Conservation (phyloP, 1,284 basidiomycete species). For the Anthracocystis walkeri region DNA sequence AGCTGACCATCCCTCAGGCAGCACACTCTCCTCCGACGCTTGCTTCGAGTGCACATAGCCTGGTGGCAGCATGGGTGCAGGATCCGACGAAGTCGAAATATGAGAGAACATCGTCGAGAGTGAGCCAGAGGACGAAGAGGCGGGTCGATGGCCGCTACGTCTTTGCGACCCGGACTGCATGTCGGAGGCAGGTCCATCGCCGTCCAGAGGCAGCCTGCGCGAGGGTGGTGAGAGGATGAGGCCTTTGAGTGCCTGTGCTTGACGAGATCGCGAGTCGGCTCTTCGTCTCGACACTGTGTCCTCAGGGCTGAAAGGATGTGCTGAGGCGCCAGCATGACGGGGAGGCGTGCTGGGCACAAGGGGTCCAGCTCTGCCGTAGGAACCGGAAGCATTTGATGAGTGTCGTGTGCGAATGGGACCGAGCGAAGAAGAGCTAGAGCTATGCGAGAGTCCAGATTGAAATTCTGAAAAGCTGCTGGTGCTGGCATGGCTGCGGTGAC, state of each 20-base stretch:
- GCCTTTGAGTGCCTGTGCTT: conserved; percentile 46
- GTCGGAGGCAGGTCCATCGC: conserved; percentile 38
- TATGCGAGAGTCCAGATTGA: conserved; percentile 35
- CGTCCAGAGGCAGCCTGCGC: conserved; percentile 38
- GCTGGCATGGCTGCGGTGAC: conserved; percentile 41
- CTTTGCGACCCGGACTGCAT: conserved; percentile 20
- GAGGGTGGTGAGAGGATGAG: conserved; percentile 50
- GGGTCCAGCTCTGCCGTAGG: conserved; percentile 30
- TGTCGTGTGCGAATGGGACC: conserved; percentile 46
- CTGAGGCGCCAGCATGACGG: conserved; percentile 26
- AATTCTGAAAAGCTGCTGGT: conserved; percentile 51
- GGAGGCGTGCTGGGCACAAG: conserved; percentile 45
- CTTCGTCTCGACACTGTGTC: conserved; percentile 31
- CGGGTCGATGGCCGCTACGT: conserved; percentile 41
- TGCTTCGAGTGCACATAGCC: conserved; percentile 35
- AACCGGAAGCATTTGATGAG: conserved; percentile 37
- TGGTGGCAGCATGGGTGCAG: conserved; percentile 45
- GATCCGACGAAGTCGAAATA: conserved; percentile 49
- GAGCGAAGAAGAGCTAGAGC: conserved; percentile 46
- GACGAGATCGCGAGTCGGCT: conserved; percentile 49
- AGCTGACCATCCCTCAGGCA: conserved; percentile 42
- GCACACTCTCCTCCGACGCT: conserved; percentile 37
- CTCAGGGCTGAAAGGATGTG: conserved; percentile 43
- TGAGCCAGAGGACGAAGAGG: conserved; percentile 45
- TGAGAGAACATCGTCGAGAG: conserved; percentile 49